These are phyloP conservation scores for Penicillium egyptiacum DNA, from an alignment of 495 filamentous ascomycete genomes.

Conservation along the genomic window DNA sequence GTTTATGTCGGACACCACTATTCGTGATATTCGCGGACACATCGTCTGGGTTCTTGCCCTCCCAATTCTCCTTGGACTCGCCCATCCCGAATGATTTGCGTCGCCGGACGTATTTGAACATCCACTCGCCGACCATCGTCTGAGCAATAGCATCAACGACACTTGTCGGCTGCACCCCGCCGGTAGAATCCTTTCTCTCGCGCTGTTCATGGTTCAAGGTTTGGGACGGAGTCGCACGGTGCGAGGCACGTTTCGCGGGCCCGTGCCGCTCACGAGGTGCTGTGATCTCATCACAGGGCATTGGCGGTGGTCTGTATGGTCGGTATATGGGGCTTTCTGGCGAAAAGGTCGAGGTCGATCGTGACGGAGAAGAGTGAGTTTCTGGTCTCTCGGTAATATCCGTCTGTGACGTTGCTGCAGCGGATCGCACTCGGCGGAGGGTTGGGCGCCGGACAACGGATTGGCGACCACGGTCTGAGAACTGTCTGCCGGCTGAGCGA, in stretches of 20 bases:
- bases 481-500: slow-evolving; percentile 49
- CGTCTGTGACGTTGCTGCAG: slow-evolving; percentile 63
- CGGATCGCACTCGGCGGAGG: slow-evolving; percentile 81
- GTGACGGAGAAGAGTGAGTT: slow-evolving; percentile 64
- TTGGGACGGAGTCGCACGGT: slow-evolving; percentile 25
- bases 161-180: slow-evolving; percentile 66
- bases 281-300: slow-evolving; percentile 72
- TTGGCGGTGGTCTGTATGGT: slow-evolving; percentile 56
- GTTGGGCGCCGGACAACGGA: slow-evolving; percentile 42
- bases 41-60: slow-evolving; percentile 49
- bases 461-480: slow-evolving; percentile 38
- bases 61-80: slow-evolving; percentile 64
- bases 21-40: slow-evolving; percentile 54
- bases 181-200: slow-evolving; percentile 50
- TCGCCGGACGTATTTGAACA: slow-evolving; percentile 96
- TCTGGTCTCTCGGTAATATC: slow-evolving; percentile 44
- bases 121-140: slow-evolving; percentile 99
- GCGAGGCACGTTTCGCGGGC: slow-evolving; percentile 21
- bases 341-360: slow-evolving; percentile 62
- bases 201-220: slow-evolving; percentile 29
- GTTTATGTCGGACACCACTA: slow-evolving; percentile 75
- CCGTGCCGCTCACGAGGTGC: slow-evolving; percentile 43
- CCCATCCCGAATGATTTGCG: slow-evolving; percentile 81
- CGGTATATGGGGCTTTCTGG: slow-evolving; percentile 62
- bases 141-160: slow-evolving; percentile 98